Percentiles rank a stretch among this genome's conserved stretches.
These are phyloP conservation scores for Vicia villosa DNA, from an alignment of 306 rosid species.

Conservation along the genomic window DNA sequence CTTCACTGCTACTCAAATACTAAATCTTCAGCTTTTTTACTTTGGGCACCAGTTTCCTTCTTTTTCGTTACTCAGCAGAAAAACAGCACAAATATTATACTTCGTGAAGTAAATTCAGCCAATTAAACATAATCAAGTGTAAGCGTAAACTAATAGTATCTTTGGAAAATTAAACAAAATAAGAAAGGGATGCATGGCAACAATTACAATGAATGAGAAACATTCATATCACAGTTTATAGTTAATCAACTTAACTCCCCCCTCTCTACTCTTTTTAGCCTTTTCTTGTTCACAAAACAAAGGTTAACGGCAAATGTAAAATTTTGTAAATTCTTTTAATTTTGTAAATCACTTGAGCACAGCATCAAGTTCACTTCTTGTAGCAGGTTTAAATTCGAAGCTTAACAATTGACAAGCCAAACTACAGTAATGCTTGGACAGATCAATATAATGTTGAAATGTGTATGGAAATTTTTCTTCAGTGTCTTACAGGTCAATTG, in stretches of 20 bases:
- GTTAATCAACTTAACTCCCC: background rate
- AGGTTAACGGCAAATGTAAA: slow-evolving; percentile 9
- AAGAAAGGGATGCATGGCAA: background rate
- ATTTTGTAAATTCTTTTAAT: slow-evolving; percentile 18
- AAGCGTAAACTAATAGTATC: slow-evolving; percentile 12
- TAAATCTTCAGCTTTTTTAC: background rate
- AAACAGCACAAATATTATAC: slow-evolving; percentile 13
- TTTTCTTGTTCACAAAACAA: slow-evolving; percentile 13
- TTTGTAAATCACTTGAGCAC: slow-evolving; percentile 20
- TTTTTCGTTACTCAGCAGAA: slow-evolving; percentile 1
- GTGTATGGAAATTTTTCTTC: slow-evolving; percentile 12
- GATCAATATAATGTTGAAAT: slow-evolving; percentile 21
- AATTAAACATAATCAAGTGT: slow-evolving; percentile 26
- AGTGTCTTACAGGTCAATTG: slow-evolving; percentile 9
- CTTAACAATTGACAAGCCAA: slow-evolving; percentile 7
- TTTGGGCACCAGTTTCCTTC: background rate
- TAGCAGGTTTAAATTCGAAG: slow-evolving; percentile 8
- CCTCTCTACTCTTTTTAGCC: background rate
- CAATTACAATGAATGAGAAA: background rate
- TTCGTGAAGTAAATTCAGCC: slow-evolving; percentile 8
- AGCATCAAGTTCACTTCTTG: slow-evolving; percentile 1
- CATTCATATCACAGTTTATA: background rate
- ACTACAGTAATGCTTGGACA: slow-evolving; percentile 2
- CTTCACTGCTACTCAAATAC: background rate
- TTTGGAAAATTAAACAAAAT: slow-evolving; percentile 19